Percentiles rank a stretch among this genome's conserved stretches.
Conservation (phyloP, 2,329 filamentous ascomycete species). For the Neoascochyta sp. region DNA sequence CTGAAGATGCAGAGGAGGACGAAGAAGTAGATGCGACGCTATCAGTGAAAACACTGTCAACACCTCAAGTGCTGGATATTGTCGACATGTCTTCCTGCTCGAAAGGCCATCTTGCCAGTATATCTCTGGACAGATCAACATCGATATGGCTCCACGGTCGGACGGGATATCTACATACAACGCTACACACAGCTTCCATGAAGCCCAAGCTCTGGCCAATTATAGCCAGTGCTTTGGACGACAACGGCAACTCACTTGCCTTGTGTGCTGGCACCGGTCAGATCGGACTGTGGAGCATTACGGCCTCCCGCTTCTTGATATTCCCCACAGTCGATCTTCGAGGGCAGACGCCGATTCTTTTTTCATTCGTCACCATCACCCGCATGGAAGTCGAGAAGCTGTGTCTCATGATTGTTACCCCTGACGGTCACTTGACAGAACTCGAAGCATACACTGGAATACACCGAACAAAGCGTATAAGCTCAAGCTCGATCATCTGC, state of each 20-base stretch:
- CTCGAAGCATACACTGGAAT: constrained; percentile 48
- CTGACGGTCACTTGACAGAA: constrained; percentile 62
- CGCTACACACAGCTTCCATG: constrained; percentile 31
- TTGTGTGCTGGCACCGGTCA: constrained; percentile 58
- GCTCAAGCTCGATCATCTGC: constrained; percentile 22
- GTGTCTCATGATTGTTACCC: constrained; percentile 58
- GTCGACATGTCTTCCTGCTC: constrained; percentile 60
- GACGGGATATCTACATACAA: constrained; percentile 26
- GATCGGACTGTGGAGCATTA: constrained; percentile 62
- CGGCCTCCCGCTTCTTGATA: constrained; percentile 55
- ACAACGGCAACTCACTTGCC: constrained; percentile 62
- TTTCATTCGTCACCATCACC: constrained; percentile 45
- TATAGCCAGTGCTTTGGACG: constrained; percentile 61
- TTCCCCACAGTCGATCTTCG: constrained; percentile 51
- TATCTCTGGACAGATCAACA: constrained; percentile 67
- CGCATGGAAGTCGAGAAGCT: constrained; percentile 26
- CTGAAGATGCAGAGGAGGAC: constrained; percentile 43
- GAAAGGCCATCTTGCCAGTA: constrained; percentile 63
- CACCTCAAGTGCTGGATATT: constrained; percentile 67
- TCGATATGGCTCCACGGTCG: constrained; percentile 54
- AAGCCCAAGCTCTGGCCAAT: constrained; percentile 45
- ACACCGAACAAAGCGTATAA: constrained; percentile 28
- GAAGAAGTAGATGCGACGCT: constrained; percentile 53
- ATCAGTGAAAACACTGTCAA: constrained; percentile 57
- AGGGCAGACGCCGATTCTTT: constrained; percentile 62